Evolutionary conservation across 495 filamentous ascomycete species (phyloP).

Genomic region (Mycothermus thermophilus): DNA sequence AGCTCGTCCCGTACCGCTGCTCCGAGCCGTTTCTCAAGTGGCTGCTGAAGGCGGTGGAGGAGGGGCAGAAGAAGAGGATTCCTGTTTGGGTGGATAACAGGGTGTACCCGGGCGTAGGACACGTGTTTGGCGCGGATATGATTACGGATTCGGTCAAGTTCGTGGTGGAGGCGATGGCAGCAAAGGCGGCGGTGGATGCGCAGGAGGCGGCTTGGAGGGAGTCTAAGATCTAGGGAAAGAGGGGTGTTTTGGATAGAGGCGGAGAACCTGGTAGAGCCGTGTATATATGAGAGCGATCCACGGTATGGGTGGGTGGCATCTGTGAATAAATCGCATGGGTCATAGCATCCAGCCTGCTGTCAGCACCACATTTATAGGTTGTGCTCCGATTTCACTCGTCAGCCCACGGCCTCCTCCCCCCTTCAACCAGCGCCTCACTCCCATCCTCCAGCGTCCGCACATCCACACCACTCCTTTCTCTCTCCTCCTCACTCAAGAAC

Average conservation of each 20-base stretch:
- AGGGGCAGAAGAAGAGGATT: no score
- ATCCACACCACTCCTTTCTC: slow-evolving; percentile 21
- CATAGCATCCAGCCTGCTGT: no score
- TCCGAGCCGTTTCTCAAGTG: slow-evolving; percentile 55
- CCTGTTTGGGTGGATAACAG: slow-evolving; percentile 58
- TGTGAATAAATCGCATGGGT: no score
- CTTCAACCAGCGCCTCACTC: slow-evolving; percentile 23
- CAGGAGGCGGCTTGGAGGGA: slow-evolving; percentile 6
- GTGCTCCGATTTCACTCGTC: not conserved
- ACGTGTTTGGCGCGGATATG: slow-evolving; percentile 65
- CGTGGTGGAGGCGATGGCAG: slow-evolving; percentile 30
- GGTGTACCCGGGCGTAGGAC: slow-evolving; percentile 56
- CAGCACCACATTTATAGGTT: no score
- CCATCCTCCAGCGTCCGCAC: slow-evolving; percentile 13
- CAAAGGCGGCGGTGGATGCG: slow-evolving; percentile 24
- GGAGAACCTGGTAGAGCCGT: no score
- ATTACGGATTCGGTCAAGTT: slow-evolving; percentile 53
- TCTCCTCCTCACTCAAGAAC: slow-evolving; percentile 25
- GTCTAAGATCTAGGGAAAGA: slow-evolving; percentile 12
- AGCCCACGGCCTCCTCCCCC: slow-evolving; percentile 20
- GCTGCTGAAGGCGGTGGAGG: slow-evolving; percentile 50
- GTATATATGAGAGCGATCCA: no score
- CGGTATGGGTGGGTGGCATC: no score
- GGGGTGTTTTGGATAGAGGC: no score
- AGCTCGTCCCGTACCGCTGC: slow-evolving; percentile 67